Conservation (phyloP, 805 yeast genomes). For the Phaffomyces antillensis region DNA sequence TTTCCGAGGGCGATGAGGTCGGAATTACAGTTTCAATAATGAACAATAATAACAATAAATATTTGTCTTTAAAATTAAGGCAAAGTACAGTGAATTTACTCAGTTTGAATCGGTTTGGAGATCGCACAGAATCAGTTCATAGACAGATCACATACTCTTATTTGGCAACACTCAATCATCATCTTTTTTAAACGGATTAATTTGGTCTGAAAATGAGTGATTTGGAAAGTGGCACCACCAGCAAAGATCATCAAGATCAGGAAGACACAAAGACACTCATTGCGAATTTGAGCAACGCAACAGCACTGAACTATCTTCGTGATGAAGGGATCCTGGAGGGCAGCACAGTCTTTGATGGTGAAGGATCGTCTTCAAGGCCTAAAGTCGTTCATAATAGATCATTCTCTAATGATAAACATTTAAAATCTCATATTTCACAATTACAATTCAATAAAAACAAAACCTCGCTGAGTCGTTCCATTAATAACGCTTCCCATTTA, state of each 20-base stretch:
- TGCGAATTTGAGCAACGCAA: constrained; percentile 10
- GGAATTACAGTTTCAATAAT: no score
- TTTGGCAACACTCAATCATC: no score
- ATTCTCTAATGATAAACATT: constrained; percentile 26
- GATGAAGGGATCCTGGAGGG: constrained; percentile 23
- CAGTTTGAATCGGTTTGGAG: no score
- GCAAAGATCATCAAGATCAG: not conserved
- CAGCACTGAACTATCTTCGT: constrained; percentile 17
- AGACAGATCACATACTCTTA: no score
- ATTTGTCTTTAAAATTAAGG: no score
- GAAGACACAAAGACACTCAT: constrained; percentile 16
- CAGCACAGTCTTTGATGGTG: constrained; percentile 21
- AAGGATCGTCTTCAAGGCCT: constrained; percentile 7
- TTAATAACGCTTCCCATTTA: constrained; percentile 44
- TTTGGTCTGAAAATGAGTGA: constrained; percentile 9
- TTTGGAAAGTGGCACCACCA: constrained; percentile 1
- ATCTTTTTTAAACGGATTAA: not conserved
- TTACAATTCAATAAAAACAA: constrained; percentile 70
- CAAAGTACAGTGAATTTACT: no score
- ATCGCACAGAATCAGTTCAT: no score
- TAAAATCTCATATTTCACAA: constrained; percentile 59
- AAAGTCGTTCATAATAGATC: constrained; percentile 15
- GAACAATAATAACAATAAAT: no score
- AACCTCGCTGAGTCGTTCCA: constrained; percentile 54
- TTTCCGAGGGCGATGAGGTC: not conserved